Conservation (phyloP, 2,329 filamentous ascomycete species). For the Ceratocystis ficicola region DNA sequence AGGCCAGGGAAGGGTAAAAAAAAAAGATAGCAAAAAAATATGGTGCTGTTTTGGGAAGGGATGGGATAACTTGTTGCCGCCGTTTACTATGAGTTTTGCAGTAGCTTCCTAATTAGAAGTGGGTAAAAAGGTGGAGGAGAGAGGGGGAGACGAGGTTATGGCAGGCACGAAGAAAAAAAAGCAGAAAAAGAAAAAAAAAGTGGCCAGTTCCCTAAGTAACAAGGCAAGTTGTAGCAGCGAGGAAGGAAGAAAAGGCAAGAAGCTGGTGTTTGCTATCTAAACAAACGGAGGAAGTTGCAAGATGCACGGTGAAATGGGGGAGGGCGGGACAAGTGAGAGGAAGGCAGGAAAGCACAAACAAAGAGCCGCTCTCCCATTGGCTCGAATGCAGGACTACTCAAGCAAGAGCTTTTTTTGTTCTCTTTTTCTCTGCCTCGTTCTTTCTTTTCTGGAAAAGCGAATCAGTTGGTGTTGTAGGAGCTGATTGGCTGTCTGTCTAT, state of each 20-base stretch:
- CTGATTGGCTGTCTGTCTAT: not conserved
- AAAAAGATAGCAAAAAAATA: constrained; percentile 18
- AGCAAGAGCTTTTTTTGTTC: not conserved
- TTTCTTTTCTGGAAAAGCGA: not conserved
- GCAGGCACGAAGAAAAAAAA: not conserved
- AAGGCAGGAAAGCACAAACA: not conserved
- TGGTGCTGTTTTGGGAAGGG: constrained; percentile 21
- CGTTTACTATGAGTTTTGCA: constrained; percentile 4
- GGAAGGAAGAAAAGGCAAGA: not conserved
- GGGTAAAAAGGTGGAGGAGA: constrained; percentile 4
- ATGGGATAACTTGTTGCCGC: constrained; percentile 6
- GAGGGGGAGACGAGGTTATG: constrained; percentile 3
- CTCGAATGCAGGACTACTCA: not conserved
- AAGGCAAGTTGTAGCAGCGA: not conserved
- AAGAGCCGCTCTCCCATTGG: not conserved
- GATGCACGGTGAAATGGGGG: not conserved
- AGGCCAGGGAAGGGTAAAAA: not conserved
- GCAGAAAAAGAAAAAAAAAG: constrained; percentile 8
- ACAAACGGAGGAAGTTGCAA: constrained; percentile 11
- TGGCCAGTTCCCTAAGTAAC: constrained; percentile 20
- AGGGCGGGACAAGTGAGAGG: not conserved
- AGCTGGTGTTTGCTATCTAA: not conserved
- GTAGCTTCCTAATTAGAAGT: constrained; percentile 8
- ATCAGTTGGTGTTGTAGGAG: not conserved
- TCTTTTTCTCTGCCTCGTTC: not conserved